phyloP scores from a whole-genome alignment of 495 filamentous ascomycete genomes.

The Echria macrotheca region DNA sequence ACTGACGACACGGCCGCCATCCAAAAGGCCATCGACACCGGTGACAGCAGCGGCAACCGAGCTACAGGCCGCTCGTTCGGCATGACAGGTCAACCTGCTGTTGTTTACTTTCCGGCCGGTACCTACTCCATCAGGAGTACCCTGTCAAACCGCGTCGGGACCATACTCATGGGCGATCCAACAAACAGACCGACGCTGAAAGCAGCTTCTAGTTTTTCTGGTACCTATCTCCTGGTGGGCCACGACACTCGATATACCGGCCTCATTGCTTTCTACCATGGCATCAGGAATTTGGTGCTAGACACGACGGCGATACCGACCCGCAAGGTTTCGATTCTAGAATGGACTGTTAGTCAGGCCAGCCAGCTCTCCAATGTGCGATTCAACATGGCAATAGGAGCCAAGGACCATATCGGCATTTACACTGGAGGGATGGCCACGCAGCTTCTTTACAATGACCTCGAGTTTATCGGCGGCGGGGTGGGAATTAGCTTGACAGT shows the following conservation, averaged over 20 bases:
- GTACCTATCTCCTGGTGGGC: constrained; percentile 53
- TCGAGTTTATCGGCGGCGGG: constrained; percentile 43
- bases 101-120: constrained; percentile 47
- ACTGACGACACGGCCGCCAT: constrained; percentile 54
- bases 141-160: constrained; percentile 39
- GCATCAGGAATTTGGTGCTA: constrained; percentile 65
- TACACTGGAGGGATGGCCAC: constrained; percentile 26
- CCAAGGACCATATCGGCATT: constrained; percentile 38
- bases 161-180: constrained; percentile 55
- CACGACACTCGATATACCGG: constrained; percentile 37
- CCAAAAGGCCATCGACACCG: constrained; percentile 19
- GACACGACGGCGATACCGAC: constrained; percentile 58
- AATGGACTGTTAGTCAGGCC: constrained; percentile 61
- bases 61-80: constrained; percentile 30
- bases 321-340: constrained; percentile 29
- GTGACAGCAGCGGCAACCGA: constrained; percentile 17
- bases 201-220: constrained; percentile 37
- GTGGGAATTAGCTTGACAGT: constrained; percentile 44
- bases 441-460: constrained; percentile 44
- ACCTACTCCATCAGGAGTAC: constrained; percentile 38
- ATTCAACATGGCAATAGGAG: constrained; percentile 52
- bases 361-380: constrained; percentile 59
- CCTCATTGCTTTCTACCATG: constrained; percentile 67
- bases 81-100: constrained; percentile 43
- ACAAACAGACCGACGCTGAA: constrained; percentile 57